Base-by-base conservation (phyloP, 805 yeast species). In the Nakazawaea sp. region DNA sequence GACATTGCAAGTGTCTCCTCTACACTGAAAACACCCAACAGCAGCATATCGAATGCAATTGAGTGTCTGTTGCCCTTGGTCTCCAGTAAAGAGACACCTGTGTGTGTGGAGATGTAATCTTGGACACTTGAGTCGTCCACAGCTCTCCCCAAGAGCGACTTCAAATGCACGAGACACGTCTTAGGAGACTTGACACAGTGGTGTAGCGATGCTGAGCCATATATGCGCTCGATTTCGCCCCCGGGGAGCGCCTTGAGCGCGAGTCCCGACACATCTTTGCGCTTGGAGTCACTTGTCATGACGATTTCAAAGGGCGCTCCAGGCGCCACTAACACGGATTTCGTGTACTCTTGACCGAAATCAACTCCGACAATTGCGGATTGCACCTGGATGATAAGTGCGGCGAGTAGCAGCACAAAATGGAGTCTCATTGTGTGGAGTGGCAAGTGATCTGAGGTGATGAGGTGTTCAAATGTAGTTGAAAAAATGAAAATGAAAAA, bases 1-100 rank as follows among this genome's bases (percentile, higher is more conserved):
- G 71, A 66, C 98, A 92, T 90, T 6, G 94, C 97, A 23, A 82
- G 57, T 1, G 84, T 53, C 55, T 92, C 97, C 58, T 92, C 97
- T 10, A 79, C 67, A 12, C 70, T 53, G 43, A 64, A 67, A 9
- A 50, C 39, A 20, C 63, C 56, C 3, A 67, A 66, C 36, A 66
- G 66, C 27, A 67, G 70, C n/a, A 75, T 52, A 2, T 59, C 49
- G 45, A 85, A 65, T n/a, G 78, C 70, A 30, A 86, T 60, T 1
- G 86, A 66, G 36, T 71, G 60, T 46, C 86, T 66, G 31, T 59
- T 52, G 48, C 59, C 59, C 51, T 62, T 49, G 30, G 68, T 44
- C 32, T 62, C 52, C 23, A 64, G 55, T 15, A 78, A 43, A 31
- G 66, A 54, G 15, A 78, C 59, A 2, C 90, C 95, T 7, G 82